Evolutionary conservation across 2,329 filamentous ascomycete genomes (phyloP).

Genomic region (Cylindrodendrum hubeiense): DNA sequence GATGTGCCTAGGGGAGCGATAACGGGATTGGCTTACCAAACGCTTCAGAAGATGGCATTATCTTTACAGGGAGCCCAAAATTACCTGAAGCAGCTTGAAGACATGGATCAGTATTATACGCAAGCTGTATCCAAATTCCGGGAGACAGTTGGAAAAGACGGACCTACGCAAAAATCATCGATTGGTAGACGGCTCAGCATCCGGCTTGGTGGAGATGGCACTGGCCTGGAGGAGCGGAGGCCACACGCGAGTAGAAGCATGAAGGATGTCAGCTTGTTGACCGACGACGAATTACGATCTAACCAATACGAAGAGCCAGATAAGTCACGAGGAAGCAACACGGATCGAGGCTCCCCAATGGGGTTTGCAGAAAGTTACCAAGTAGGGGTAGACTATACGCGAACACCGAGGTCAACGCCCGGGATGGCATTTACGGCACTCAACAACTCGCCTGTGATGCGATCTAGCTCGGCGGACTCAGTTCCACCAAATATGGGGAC

Average conservation of each 20-base stretch:
- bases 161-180: not conserved
- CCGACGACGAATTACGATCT: conserved; percentile 19
- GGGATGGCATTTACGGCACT: conserved; percentile 24
- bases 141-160: not conserved
- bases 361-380: conserved; percentile 13
- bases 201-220: conserved; percentile 26
- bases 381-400: not conserved
- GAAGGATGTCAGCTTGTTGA: conserved; percentile 10
- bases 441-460: conserved; percentile 18
- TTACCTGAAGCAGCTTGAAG: conserved; percentile 33
- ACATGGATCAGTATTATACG: conserved; percentile 27
- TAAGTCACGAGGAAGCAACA: conserved; percentile 13
- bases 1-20: conserved; percentile 18
- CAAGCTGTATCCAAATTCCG: conserved; percentile 16
- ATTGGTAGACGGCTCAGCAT: conserved; percentile 29
- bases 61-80: conserved; percentile 33
- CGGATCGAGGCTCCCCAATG: conserved; percentile 18
- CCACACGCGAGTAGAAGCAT: conserved; percentile 5
- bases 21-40: conserved; percentile 29
- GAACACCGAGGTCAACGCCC: conserved; percentile 24
- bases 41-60: conserved; percentile 27
- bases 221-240: conserved; percentile 11
- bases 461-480: conserved; percentile 16
- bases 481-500: conserved; percentile 7
- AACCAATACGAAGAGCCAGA: conserved; percentile 27